Base-by-base conservation (phyloP, 495 filamentous ascomycete species). In the Penicillium malachiteum region DNA sequence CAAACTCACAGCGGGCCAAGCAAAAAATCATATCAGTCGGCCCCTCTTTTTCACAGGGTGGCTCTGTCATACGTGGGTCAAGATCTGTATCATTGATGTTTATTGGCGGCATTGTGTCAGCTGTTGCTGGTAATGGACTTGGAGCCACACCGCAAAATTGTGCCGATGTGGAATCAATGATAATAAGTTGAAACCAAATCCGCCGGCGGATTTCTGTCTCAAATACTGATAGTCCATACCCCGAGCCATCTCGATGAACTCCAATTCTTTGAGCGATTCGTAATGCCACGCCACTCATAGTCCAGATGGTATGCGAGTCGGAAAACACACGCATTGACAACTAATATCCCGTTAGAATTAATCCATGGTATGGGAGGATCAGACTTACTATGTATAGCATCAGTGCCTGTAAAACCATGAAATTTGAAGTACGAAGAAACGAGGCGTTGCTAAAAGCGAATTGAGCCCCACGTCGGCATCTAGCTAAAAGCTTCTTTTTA, bases 1-100 rank as follows among this genome's bases (percentile, higher is more conserved):
- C 58, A 51, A 69, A 57, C 71, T 81, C 62, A 70, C 49, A 52
- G 7, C 77, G 75, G 18, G 87, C 67, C n/a, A 85, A 67, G 57
- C 79, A 82, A 59, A 87, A 87, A 21, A 84, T 80, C 86, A 88
- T 88, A 48, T 89, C 86, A 4, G 86, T 87, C 0, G 84, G 73
- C 4, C 84, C 83, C 4, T 78, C 71, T 11, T 79, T 76, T 30
- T 82, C 78, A 41, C 70, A 70, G 8, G 82, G 71, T 0, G 71
- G 63, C 50, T 82, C 76, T 7, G 75, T 81, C 68, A 85, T 84
- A n/a, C 71, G 71, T 4, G 81, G 82, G 46, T 76, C 74, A 17
- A 86, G 75, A 46, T 86, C 82, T 11, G 76, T 77, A 64, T 87
- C 84, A 52, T 84, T 80, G 11, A 81, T 57, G 51, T 86, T 85